A percentile compares a stretch with the other conserved stretches of the same genome.
phyloP scores from a whole-genome alignment of 208 protist genomes.

The Trypanosoma mega region DNA sequence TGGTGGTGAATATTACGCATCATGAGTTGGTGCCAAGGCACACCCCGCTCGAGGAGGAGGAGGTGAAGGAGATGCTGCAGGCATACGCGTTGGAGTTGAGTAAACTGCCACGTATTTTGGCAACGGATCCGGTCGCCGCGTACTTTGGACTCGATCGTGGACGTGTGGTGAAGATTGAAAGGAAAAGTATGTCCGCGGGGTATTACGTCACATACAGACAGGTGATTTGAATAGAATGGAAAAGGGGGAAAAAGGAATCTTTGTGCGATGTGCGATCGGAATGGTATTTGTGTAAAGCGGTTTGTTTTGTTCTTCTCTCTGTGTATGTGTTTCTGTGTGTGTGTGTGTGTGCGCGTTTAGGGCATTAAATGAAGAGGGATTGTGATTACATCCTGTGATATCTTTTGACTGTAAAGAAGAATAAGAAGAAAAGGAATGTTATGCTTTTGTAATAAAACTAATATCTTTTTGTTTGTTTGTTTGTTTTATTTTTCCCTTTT shows the following conservation, averaged over 20 bases:
- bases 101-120: conserved; percentile 96
- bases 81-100: conserved; percentile 92
- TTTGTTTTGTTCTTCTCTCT: conserved; percentile 4
- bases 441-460: not conserved
- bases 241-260: too few relatives aligned
- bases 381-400: too few relatives aligned
- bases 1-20: conserved; percentile 97
- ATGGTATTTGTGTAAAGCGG: too few relatives aligned
- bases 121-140: conserved; percentile 94
- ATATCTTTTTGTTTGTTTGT: not conserved
- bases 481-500: conserved; percentile 4
- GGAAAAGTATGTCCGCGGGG: conserved; percentile 96
- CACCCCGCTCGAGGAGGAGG: conserved; percentile 77
- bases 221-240: conserved; percentile 81
- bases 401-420: too few relatives aligned
- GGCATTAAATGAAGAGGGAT: too few relatives aligned
- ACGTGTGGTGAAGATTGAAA: conserved; percentile 96
- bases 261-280: too few relatives aligned
- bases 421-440: too few relatives aligned
- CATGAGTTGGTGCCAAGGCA: conserved; percentile 97
- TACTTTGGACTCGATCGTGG: conserved; percentile 95
- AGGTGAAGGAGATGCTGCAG: conserved; percentile 88
- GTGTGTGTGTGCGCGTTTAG: conserved; percentile 8
- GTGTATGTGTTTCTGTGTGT: not conserved
- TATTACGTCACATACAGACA: conserved; percentile 98